Percentiles rank a stretch among this genome's conserved stretches.
Conservation (phyloP, 2,329 filamentous ascomycete species). For the Pseudogymnoascus sp. region DNA sequence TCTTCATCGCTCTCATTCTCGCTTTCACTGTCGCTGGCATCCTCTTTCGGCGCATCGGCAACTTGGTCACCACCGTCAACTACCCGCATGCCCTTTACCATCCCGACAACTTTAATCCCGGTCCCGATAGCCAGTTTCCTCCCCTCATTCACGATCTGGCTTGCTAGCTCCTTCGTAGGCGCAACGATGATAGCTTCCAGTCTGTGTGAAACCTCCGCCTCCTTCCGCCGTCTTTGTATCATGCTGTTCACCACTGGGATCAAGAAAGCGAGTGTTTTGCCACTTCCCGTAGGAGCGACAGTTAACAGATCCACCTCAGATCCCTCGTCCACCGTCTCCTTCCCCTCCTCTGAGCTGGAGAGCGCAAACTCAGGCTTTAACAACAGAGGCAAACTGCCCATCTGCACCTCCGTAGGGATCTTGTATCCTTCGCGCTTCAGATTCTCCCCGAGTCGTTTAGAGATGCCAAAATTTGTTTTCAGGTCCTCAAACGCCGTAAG, state of each 20-base stretch:
- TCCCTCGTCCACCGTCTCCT: conserved; percentile 21
- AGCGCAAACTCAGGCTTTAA: conserved; percentile 49
- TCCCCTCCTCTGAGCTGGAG: conserved; percentile 27
- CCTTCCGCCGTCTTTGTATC: conserved; percentile 41
- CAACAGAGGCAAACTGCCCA: conserved; percentile 74
- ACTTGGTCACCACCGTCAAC: conserved; percentile 34
- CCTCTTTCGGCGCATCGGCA: conserved; percentile 20
- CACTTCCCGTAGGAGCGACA: conserved; percentile 89
- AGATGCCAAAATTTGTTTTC: conserved; percentile 61
- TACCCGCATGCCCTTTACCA: conserved; percentile 77
- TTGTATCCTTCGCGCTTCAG: conserved; percentile 76
- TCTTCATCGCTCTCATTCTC: conserved; percentile 29
- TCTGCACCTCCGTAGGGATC: conserved; percentile 86
- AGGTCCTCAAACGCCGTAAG: conserved; percentile 70
- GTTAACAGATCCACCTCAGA: conserved; percentile 64
- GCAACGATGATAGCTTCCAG: conserved; percentile 64
- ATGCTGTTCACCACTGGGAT: conserved; percentile 78
- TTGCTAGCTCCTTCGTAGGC: conserved; percentile 69
- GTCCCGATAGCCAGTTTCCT: conserved; percentile 72
- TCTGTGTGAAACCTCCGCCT: conserved; percentile 37
- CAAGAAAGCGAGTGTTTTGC: conserved; percentile 89
- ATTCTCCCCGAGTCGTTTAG: conserved; percentile 66
- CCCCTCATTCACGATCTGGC: conserved; percentile 77
- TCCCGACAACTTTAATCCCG: conserved; percentile 67
- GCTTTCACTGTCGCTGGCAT: conserved; percentile 30